phyloP scores from a whole-genome alignment of 768 basidiomycete species.

The Rhodocollybia butyracea region DNA sequence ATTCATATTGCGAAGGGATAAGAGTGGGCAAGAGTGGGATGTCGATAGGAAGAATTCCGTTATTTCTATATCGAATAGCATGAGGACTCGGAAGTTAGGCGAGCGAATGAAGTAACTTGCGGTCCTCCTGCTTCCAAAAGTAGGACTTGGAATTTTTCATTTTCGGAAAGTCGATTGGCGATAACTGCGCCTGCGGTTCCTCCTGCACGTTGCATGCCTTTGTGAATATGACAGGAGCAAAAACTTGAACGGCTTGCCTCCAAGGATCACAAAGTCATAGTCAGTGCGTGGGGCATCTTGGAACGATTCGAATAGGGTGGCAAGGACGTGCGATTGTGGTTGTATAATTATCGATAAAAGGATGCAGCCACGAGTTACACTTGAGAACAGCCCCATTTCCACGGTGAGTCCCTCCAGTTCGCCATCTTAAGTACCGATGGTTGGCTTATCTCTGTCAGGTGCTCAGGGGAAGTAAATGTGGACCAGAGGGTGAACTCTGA shows the following conservation, averaged over 20 bases:
- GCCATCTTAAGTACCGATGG: no score
- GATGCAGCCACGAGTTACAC: no score
- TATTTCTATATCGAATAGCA: no score
- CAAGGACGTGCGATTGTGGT: not conserved
- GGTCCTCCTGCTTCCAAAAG: conserved; percentile 13
- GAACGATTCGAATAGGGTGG: not conserved
- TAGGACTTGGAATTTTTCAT: conserved; percentile 12
- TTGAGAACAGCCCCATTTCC: no score
- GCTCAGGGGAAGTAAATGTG: no score
- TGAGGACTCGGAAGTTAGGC: no score
- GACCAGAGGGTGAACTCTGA: no score
- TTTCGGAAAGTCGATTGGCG: conserved; percentile 15
- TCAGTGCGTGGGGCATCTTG: not conserved
- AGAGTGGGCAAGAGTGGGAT: not conserved
- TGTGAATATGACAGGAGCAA: no score
- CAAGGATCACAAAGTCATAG: conserved; percentile 14
- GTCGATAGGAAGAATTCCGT: not conserved
- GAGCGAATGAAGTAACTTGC: not conserved
- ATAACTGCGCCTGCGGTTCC: conserved; percentile 17
- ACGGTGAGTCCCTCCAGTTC: no score
- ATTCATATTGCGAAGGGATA: not conserved
- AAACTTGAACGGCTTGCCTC: conserved; percentile 10
- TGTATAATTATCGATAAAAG: no score
- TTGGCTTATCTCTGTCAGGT: no score
- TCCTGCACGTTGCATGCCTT: no score